These are phyloP conservation scores for Aspergillus biplanus DNA, from an alignment of 495 filamentous ascomycete species.

Conservation along the genomic window DNA sequence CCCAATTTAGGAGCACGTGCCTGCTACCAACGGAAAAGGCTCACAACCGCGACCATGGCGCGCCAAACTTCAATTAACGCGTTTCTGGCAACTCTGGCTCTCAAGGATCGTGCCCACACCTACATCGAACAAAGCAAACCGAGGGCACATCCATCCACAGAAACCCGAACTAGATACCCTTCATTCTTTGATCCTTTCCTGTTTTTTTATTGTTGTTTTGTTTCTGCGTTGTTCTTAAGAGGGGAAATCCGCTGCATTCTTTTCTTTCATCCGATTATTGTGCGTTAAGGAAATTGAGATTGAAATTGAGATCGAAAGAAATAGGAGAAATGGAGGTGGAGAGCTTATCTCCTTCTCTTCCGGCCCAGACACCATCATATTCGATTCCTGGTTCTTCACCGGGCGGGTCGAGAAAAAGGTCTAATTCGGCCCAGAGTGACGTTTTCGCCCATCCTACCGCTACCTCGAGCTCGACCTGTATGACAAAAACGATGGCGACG, in stretches of 20 bases:
- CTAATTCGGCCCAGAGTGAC: too few relatives aligned
- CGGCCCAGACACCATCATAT: neutral
- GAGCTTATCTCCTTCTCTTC: slow-evolving; percentile 16
- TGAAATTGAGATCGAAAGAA: neutral
- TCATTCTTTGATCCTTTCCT: neutral
- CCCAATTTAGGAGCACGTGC: neutral
- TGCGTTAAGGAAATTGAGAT: too few relatives aligned
- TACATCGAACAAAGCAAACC: neutral
- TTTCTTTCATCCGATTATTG: neutral
- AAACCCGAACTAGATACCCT: neutral
- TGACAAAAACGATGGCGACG: neutral
- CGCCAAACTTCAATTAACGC: slow-evolving; percentile 8
- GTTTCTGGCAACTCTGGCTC: slow-evolving; percentile 8
- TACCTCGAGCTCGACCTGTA: too few relatives aligned
- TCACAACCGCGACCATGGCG: neutral
- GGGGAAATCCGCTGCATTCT: neutral
- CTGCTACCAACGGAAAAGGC: neutral
- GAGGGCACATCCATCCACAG: neutral
- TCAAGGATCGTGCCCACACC: neutral
- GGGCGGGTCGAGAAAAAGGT: too few relatives aligned
- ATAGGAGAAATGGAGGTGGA: slow-evolving; percentile 24
- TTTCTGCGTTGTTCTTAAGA: neutral
- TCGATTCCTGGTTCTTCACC: neutral
- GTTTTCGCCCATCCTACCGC: too few relatives aligned
- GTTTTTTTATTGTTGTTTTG: neutral